Conservation (phyloP, 106 monocot species). For the Posidonia australis region DNA sequence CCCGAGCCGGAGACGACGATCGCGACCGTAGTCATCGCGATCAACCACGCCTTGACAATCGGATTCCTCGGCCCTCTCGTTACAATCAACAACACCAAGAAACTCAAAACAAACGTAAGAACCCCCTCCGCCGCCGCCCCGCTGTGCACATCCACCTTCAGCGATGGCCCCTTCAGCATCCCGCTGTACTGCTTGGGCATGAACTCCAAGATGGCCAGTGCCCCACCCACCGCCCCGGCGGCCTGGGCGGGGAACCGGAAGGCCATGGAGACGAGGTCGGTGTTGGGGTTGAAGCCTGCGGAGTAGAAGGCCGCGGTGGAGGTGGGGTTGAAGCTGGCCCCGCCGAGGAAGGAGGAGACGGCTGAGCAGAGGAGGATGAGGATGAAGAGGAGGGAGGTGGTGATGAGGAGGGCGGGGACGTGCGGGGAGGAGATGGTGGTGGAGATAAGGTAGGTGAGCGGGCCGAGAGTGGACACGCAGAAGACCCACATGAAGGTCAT, state of each 20-base stretch:
- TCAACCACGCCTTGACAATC: conserved; percentile 47
- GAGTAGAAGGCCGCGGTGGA: conserved; percentile 70
- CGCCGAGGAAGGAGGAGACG: conserved; percentile 46
- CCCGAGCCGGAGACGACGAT: conserved; percentile 49
- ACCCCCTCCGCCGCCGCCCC: conserved; percentile 69
- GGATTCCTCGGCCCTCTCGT: conserved; percentile 54
- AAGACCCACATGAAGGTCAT: conserved; percentile 74
- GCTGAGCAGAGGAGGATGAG: conserved; percentile 43
- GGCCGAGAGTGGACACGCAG: conserved; percentile 56
- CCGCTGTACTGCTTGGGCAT: conserved; percentile 74
- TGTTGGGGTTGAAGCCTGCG: conserved; percentile 42
- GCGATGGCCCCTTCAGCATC: conserved; percentile 55
- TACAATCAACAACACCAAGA: conserved; percentile 57
- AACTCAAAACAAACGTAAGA: conserved; percentile 60
- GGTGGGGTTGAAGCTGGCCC: conserved; percentile 84
- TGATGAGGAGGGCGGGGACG: conserved; percentile 27
- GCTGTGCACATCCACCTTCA: conserved; percentile 76
- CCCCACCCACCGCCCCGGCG: conserved; percentile 62
- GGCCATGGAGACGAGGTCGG: conserved; percentile 56
- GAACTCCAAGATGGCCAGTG: conserved; percentile 45
- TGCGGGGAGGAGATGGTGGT: conserved; percentile 19
- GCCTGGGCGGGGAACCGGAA: conserved; percentile 92
- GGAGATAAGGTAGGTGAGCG: conserved; percentile 30
- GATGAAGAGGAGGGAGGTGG: conserved; percentile 34
- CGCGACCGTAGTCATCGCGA: conserved; percentile 43